A percentile compares a stretch with the other conserved stretches of the same genome.
These are phyloP conservation scores for Dovyalis caffra DNA, from an alignment of 345 rosid species.

Conservation along the genomic window DNA sequence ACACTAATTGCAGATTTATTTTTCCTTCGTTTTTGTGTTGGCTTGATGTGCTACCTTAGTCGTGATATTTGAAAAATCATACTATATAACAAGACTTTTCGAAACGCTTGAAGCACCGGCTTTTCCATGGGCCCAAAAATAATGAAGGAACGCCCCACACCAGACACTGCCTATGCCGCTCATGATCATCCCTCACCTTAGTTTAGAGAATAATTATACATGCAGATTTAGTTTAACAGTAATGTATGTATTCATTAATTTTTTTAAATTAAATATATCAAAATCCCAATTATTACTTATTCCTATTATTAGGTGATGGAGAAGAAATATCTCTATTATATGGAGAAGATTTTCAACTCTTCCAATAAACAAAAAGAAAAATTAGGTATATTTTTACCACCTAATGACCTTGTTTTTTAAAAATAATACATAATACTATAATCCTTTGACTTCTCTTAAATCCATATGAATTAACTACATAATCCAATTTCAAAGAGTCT, in stretches of 20 bases:
- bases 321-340: too few species aligned
- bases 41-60: neutral
- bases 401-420: neutral
- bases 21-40: too few species aligned
- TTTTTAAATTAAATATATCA: too few species aligned
- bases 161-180: neutral
- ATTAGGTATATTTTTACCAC: too few species aligned
- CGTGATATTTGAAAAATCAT: neutral
- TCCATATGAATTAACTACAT: neutral
- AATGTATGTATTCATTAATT: too few species aligned
- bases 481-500: neutral
- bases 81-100: neutral
- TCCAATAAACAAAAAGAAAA: too few species aligned
- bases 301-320: too few species aligned
- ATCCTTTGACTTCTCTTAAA: neutral
- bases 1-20: neutral
- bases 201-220: too few species aligned
- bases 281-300: too few species aligned
- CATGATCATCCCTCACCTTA: neutral
- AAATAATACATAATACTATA: too few species aligned
- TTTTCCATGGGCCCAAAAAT: neutral
- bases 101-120: neutral
- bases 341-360: too few species aligned
- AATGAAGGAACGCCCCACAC: neutral
- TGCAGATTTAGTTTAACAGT: too few species aligned